phyloP scores from a whole-genome alignment of 75 land plant genomes.

The Selaginella moellendorffii region DNA sequence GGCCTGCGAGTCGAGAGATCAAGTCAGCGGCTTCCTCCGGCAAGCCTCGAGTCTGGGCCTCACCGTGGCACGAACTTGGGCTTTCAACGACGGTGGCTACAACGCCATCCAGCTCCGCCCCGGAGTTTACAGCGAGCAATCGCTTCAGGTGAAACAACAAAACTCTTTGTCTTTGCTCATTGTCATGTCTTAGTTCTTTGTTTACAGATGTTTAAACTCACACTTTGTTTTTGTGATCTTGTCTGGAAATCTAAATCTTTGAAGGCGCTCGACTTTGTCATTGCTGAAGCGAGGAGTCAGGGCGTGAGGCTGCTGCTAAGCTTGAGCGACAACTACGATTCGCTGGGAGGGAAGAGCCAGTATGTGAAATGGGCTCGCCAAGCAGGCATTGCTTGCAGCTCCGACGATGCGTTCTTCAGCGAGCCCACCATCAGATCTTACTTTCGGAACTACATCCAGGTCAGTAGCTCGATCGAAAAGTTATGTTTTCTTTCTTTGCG shows the following conservation, averaged over 20 bases:
- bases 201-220: not conserved
- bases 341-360: slow-evolving; percentile 13
- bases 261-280: slow-evolving; percentile 1
- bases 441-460: not conserved
- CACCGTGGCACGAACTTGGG: not conserved
- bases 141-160: not conserved
- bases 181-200: not conserved
- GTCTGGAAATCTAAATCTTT: not conserved
- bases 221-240: not conserved
- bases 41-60: not conserved
- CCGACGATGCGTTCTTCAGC: slow-evolving; percentile 2
- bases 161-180: not conserved
- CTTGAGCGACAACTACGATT: not conserved
- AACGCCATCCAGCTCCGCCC: not conserved
- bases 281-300: not conserved
- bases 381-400: not conserved
- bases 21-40: not conserved
- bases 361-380: slow-evolving; percentile 2
- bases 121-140: slow-evolving; percentile 1
- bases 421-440: not conserved
- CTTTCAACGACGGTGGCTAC: not conserved
- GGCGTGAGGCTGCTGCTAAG: not conserved
- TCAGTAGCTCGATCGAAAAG: too few species aligned
- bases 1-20: not conserved
- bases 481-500: too few species aligned